These are phyloP conservation scores for Salmacisia buchloeana DNA, from an alignment of 1,284 basidiomycete genomes.

Conservation along the genomic window DNA sequence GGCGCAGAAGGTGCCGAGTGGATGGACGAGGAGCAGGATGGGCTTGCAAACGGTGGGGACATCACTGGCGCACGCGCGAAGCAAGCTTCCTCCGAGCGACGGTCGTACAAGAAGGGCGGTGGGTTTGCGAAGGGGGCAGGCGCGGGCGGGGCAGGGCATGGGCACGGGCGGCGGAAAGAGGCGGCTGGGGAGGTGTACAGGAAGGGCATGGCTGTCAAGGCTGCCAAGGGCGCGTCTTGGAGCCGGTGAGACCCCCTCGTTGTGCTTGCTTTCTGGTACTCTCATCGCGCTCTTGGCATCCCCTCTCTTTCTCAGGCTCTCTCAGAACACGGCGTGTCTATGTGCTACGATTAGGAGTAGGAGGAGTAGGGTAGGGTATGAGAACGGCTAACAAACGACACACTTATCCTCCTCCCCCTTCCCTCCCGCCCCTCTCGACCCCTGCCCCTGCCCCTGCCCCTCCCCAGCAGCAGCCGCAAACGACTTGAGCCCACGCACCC, in stretches of 20 bases:
- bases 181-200: neutral
- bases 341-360: too few relatives aligned
- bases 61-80: neutral
- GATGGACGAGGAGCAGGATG: neutral
- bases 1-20: neutral
- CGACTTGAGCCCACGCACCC: neutral
- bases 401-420: neutral
- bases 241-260: conserved; percentile 4
- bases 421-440: neutral
- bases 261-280: too few relatives aligned
- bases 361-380: too few relatives aligned
- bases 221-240: neutral
- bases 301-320: neutral
- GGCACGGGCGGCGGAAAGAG: neutral
- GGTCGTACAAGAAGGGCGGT: neutral
- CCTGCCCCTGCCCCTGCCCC: neutral
- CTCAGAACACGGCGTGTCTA: too few relatives aligned
- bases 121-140: neutral
- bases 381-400: too few relatives aligned
- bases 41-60: neutral
- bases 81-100: neutral
- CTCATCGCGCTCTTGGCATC: neutral
- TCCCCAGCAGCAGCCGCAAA: neutral
- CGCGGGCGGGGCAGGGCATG: too few relatives aligned
- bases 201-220: neutral